Base-by-base conservation (phyloP, 2,329 filamentous ascomycete species). In the Bertia moriformis region DNA sequence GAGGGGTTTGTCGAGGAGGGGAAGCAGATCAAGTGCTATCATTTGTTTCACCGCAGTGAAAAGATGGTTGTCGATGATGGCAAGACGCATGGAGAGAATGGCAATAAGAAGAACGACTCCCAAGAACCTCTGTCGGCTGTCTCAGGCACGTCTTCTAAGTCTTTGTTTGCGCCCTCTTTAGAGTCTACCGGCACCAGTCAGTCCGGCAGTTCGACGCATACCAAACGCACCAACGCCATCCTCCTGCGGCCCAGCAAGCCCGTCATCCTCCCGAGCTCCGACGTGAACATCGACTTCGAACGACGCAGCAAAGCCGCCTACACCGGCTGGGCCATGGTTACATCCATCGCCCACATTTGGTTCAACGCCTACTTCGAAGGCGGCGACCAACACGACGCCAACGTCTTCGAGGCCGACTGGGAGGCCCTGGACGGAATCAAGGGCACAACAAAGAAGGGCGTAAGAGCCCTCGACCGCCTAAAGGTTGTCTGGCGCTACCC, bases 341-440 rank as follows among this genome's bases (percentile, higher is more conserved):
- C 89, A 0, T 79, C 88, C 0, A 79, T 96, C 7, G 88, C 88
- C 0, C 89, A 96, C 51, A 84, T 94, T 14, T 98, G 91, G 91
- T 94, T 95, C 66, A 98, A 98, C 52, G 67, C 78, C 2, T 96
- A 78, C 58, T 96, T 96, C 50, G 91, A 96, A 60, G 87, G 88
- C 35, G 64, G 73, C 15, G 82, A 35, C 32, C 7, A 35, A 7
- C 32, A 39, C 14, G 43, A 35, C 15, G 10, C 32, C 12, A 15
- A 15, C 32, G 32, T 35, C 32, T 35, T 35, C 32, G 32, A 35
- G 32, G 15, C 15, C 12, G 10, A 35, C 10, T 35, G 32, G 32
- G 32, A 79, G 10, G 67, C 65, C 12, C 74, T 82, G 65, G 77
- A 82, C 46, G 78, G 77, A 12, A 75, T 82, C 48, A 82, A 80